A percentile compares a stretch with the other conserved stretches of the same genome.
phyloP scores from a whole-genome alignment of 2,329 filamentous ascomycete genomes.

The Scedosporium dehoogii region DNA sequence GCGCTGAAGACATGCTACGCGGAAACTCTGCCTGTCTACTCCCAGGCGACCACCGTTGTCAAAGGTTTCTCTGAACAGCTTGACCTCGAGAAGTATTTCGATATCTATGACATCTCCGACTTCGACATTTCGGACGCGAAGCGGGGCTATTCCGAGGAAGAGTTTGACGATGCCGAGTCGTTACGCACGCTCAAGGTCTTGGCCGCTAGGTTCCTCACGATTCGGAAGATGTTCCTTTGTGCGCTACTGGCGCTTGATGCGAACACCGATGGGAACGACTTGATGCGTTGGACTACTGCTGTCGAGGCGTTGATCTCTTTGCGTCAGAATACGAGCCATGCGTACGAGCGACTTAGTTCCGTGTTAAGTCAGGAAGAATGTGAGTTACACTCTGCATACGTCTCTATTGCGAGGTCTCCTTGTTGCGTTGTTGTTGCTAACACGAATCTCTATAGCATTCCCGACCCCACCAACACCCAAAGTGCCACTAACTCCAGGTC shows the following conservation, averaged over 20 bases:
- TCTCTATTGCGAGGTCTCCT: neutral
- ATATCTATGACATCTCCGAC: constrained; percentile 73
- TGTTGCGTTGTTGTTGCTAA: constrained; percentile 5
- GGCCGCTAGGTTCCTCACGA: constrained; percentile 68
- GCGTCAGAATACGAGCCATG: constrained; percentile 48
- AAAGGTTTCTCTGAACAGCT: constrained; percentile 66
- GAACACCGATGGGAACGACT: constrained; percentile 66
- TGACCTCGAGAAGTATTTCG: constrained; percentile 85
- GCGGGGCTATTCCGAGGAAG: constrained; percentile 52
- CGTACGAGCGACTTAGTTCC: constrained; percentile 54
- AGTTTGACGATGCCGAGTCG: constrained; percentile 69
- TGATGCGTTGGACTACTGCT: constrained; percentile 67
- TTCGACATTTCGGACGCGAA: constrained; percentile 64
- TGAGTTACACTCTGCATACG: constrained; percentile 31
- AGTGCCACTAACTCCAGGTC: constrained; percentile 56
- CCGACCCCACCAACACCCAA: constrained; percentile 46
- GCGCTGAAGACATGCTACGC: constrained; percentile 62
- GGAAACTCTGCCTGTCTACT: constrained; percentile 61
- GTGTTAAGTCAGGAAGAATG: constrained; percentile 74
- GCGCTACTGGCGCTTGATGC: constrained; percentile 82
- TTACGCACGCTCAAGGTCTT: constrained; percentile 71
- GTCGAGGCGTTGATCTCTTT: constrained; percentile 64
- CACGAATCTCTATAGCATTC: constrained; percentile 31
- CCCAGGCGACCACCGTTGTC: constrained; percentile 57
- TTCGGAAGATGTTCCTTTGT: constrained; percentile 79